Evolutionary conservation across 2,329 filamentous ascomycete species (phyloP).

Genomic region (Didymella lethalis): DNA sequence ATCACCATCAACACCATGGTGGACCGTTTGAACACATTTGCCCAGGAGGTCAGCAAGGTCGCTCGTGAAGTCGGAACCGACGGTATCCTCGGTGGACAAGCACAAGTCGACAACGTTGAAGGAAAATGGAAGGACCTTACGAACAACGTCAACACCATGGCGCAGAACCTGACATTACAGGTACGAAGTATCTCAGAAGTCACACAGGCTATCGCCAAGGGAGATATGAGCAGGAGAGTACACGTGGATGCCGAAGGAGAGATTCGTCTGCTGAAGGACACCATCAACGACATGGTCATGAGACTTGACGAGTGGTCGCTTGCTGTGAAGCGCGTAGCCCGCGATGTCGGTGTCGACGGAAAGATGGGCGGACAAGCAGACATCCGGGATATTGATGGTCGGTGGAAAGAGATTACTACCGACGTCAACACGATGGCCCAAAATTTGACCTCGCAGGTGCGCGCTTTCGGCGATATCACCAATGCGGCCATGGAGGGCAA

Average conservation of each 20-base stretch:
- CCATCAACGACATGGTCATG: slow-evolving; percentile 99
- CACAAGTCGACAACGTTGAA: slow-evolving; percentile 70
- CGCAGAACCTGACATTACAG: slow-evolving; percentile 69
- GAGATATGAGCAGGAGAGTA: slow-evolving; percentile 95
- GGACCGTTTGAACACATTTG: slow-evolving; percentile 69
- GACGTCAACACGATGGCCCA: slow-evolving; percentile 92
- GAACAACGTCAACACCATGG: slow-evolving; percentile 73
- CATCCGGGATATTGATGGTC: slow-evolving; percentile 87
- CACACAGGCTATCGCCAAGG: slow-evolving; percentile 92
- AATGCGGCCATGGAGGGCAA: slow-evolving; percentile 96
- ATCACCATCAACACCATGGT: slow-evolving; percentile 81
- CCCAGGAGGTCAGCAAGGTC: slow-evolving; percentile 71
- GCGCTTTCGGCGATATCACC: slow-evolving; percentile 98
- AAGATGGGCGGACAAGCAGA: slow-evolving; percentile 99
- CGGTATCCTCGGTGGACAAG: slow-evolving; percentile 69
- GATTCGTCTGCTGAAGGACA: slow-evolving; percentile 91
- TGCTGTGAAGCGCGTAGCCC: slow-evolving; percentile 92
- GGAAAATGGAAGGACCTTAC: slow-evolving; percentile 73
- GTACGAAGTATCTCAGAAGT: slow-evolving; percentile 93
- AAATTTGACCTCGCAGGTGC: slow-evolving; percentile 91
- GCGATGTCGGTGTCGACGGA: slow-evolving; percentile 95
- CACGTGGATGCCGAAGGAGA: slow-evolving; percentile 95
- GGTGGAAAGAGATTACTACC: slow-evolving; percentile 98
- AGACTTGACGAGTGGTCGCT: slow-evolving; percentile 94
- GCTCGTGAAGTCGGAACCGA: slow-evolving; percentile 71